These are phyloP conservation scores for Dactylellina parvicollis DNA, from an alignment of 2,329 filamentous ascomycete genomes.

Conservation along the genomic window DNA sequence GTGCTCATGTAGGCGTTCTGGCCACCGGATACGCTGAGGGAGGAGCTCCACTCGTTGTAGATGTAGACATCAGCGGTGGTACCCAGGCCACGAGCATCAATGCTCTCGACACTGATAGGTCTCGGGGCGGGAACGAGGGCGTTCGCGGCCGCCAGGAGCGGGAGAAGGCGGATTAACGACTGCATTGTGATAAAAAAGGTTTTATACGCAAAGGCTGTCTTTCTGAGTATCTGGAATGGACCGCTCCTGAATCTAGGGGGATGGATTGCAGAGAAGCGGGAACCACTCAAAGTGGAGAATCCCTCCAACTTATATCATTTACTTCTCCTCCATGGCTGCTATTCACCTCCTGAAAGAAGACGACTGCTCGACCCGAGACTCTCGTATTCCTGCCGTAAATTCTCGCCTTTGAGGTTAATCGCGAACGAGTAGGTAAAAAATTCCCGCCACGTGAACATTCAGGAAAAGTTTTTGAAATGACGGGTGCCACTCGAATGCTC, in stretches of 20 bases:
- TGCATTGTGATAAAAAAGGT: conserved; percentile 31
- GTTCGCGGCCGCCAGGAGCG: conserved; percentile 36
- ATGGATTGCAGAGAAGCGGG: background rate
- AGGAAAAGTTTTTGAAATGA: conserved; percentile 14
- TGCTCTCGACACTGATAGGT: background rate
- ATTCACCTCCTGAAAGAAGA: conserved; percentile 25
- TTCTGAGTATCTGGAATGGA: conserved; percentile 4
- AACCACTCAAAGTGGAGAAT: background rate
- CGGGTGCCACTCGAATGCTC: conserved; percentile 20
- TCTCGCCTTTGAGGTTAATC: conserved; percentile 24
- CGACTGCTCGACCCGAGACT: background rate
- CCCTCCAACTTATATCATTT: conserved; percentile 25
- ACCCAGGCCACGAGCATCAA: conserved; percentile 36
- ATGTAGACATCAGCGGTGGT: conserved; percentile 36
- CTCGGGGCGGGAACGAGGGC: conserved; percentile 45
- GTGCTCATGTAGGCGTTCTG: conserved; percentile 24
- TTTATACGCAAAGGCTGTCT: background rate
- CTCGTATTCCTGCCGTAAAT: conserved; percentile 28
- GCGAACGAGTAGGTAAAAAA: conserved; percentile 33
- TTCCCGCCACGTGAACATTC: conserved; percentile 26
- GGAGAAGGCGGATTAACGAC: conserved; percentile 36
- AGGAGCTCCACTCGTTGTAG: conserved; percentile 34
- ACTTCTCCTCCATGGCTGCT: background rate
- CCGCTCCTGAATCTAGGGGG: conserved; percentile 12
- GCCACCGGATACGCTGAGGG: conserved; percentile 14